Conservation (phyloP, 495 filamentous ascomycete genomes). For the Xylaria flabelliformis region DNA sequence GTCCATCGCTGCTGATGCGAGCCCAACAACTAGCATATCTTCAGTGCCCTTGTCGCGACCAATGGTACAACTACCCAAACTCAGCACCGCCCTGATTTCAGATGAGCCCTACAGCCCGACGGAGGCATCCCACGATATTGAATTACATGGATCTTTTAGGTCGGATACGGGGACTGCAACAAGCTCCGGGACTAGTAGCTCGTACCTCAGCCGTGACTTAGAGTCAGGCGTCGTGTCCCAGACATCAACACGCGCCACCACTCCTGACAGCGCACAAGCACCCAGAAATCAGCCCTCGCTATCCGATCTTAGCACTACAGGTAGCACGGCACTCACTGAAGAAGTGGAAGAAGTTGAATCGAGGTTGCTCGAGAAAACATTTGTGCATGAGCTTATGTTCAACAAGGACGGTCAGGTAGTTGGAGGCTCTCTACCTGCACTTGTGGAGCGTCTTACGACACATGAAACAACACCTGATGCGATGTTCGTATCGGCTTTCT, state of each 20-base stretch:
- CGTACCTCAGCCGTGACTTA: constrained; percentile 80
- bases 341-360: constrained; percentile 79
- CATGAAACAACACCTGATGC: constrained; percentile 93
- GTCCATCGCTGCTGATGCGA: constrained; percentile 43
- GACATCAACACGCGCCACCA: constrained; percentile 87
- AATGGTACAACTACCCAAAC: constrained; percentile 53
- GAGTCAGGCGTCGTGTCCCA: constrained; percentile 81
- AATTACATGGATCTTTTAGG: constrained; percentile 54
- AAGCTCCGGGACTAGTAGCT: constrained; percentile 67
- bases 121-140: constrained; percentile 47
- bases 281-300: constrained; percentile 56
- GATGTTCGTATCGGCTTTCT: constrained; percentile 93
- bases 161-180: constrained; percentile 58
- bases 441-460: constrained; percentile 92
- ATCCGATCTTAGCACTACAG: constrained; percentile 63
- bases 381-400: constrained; percentile 84
- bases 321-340: constrained; percentile 69
- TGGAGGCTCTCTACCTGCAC: constrained; percentile 86
- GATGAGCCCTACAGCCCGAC: constrained; percentile 57
- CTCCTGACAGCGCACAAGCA: constrained; percentile 67
- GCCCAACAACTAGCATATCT: constrained; percentile 44
- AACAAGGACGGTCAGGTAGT: constrained; percentile 96
- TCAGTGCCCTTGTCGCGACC: constrained; percentile 51
- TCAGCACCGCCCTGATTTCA: constrained; percentile 52
- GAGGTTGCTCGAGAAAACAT: constrained; percentile 83